These are phyloP conservation scores for Trametes sp. DNA, from an alignment of 1,284 basidiomycete species.

Conservation along the genomic window DNA sequence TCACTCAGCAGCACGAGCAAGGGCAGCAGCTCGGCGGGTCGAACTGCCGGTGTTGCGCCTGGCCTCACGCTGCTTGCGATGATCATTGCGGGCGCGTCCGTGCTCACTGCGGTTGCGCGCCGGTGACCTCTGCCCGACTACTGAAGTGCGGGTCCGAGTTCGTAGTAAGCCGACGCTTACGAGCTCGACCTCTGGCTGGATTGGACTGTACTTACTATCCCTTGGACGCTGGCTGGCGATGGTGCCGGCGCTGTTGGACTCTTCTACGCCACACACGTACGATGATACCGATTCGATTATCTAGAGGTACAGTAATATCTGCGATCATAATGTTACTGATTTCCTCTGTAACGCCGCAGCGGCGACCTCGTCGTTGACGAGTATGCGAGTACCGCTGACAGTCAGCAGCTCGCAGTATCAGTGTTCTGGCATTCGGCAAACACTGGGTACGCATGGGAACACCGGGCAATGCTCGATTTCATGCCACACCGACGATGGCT, in stretches of 20 bases:
- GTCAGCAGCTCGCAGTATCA: not conserved
- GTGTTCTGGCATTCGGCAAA: not conserved
- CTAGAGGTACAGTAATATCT: conserved; percentile 13
- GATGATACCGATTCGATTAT: conserved; percentile 1
- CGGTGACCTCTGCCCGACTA: conserved; percentile 19
- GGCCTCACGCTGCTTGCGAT: conserved; percentile 22
- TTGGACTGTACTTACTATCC: conserved; percentile 11
- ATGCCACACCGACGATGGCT: not conserved
- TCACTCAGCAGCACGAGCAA: conserved; percentile 44
- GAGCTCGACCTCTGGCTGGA: no score
- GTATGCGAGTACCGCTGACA: no score
- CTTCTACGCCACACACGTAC: not conserved
- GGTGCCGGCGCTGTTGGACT: conserved; percentile 18
- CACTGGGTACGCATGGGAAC: not conserved
- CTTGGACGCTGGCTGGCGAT: conserved; percentile 11
- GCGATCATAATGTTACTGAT: conserved; percentile 18
- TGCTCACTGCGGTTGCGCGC: conserved; percentile 19
- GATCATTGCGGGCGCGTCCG: conserved; percentile 26
- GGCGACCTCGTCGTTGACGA: no score
- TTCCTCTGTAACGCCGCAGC: not conserved
- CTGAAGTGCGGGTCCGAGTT: no score
- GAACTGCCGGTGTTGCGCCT: conserved; percentile 25
- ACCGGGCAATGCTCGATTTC: not conserved
- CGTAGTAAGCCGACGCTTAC: no score
- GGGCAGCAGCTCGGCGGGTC: conserved; percentile 38